Percentiles rank a stretch among this genome's conserved stretches.
phyloP scores from a whole-genome alignment of 202 grass and related monocot genomes.

The Digitaria exilis region DNA sequence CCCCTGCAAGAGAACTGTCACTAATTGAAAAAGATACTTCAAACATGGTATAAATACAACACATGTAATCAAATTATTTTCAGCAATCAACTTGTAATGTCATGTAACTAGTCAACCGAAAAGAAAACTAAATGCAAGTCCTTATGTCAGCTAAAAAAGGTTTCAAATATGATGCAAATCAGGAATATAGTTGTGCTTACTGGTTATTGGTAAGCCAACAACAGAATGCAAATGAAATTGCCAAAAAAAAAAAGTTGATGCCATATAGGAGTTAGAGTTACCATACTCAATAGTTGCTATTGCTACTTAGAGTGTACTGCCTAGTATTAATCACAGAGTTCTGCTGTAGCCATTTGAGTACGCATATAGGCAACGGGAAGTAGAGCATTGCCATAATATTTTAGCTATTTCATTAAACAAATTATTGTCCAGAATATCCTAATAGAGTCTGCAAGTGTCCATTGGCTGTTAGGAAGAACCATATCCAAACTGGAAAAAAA shows the following conservation, averaged over 20 bases:
- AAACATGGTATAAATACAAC: neutral
- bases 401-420: slow-evolving; percentile 16
- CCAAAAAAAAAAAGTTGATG: neutral
- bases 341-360: slow-evolving; percentile 6
- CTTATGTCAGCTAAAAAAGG: neutral
- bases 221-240: neutral
- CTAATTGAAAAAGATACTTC: slow-evolving; percentile 3
- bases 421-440: slow-evolving; percentile 11
- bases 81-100: neutral
- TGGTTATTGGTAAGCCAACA: neutral
- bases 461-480: slow-evolving; percentile 13
- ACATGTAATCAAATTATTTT: slow-evolving; percentile 17
- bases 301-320: neutral
- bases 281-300: neutral
- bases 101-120: slow-evolving; percentile 13
- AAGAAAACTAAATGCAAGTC: slow-evolving; percentile 7
- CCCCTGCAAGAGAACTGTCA: slow-evolving; percentile 51
- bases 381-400: slow-evolving; percentile 5
- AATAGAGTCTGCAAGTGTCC: neutral
- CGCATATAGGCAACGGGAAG: slow-evolving; percentile 12
- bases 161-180: slow-evolving; percentile 13
- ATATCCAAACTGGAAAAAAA: neutral
- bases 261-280: neutral
- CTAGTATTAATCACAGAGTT: neutral
- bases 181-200: neutral